Percentiles rank a stretch among this genome's conserved stretches.
Evolutionary conservation across 2,329 filamentous ascomycete species (phyloP).

Genomic region (Epichloe elymi): DNA sequence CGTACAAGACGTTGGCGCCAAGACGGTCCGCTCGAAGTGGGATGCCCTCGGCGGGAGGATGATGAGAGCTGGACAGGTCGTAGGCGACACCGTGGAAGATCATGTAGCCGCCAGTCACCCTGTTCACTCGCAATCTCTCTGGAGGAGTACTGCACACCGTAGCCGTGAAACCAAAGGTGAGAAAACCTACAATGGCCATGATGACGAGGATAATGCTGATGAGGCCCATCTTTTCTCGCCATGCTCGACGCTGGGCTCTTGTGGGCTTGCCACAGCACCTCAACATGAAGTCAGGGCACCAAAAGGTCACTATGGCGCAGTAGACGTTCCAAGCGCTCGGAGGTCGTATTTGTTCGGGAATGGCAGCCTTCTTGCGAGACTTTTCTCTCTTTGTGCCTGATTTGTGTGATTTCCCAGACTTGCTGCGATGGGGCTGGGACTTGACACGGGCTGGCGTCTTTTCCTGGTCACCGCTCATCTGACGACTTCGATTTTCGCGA

Average conservation of each 20-base stretch:
- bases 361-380: constrained; percentile 34
- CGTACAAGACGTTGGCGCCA: constrained; percentile 71
- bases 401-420: constrained; percentile 47
- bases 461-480: constrained; percentile 19
- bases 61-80: constrained; percentile 61
- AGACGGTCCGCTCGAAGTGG: constrained; percentile 33
- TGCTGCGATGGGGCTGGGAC: constrained; percentile 27
- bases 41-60: constrained; percentile 72
- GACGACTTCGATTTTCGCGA: constrained; percentile 22
- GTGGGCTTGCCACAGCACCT: constrained; percentile 74
- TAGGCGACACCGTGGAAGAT: constrained; percentile 93
- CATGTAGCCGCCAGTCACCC: constrained; percentile 75
- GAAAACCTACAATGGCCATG: constrained; percentile 79
- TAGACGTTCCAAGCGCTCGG: constrained; percentile 93
- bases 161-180: constrained; percentile 92
- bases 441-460: constrained; percentile 17
- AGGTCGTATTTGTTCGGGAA: constrained; percentile 55
- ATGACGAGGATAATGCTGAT: constrained; percentile 87
- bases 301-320: constrained; percentile 81
- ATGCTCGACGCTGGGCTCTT: constrained; percentile 79
- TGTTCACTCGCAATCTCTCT: constrained; percentile 64
- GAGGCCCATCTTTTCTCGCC: constrained; percentile 95
- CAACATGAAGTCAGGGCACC: constrained; percentile 77
- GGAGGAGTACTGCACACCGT: constrained; percentile 68
- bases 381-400: constrained; percentile 30